phyloP scores from a whole-genome alignment of 305 asterid species.

The Solanum chacoense region DNA sequence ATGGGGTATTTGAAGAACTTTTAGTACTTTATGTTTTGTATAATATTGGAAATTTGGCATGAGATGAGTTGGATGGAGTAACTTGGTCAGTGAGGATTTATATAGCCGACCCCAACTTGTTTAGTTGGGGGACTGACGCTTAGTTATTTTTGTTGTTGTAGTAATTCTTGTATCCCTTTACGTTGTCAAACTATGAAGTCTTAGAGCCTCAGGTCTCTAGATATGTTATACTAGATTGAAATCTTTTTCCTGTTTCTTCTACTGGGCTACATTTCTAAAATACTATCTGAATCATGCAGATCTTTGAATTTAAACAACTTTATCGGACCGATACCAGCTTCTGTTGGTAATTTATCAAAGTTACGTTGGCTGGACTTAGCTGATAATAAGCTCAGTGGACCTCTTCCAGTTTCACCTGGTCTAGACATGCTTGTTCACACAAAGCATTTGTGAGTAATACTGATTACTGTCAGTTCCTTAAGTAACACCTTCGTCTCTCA shows the following conservation, averaged over 20 bases:
- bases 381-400: constrained; percentile 63
- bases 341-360: constrained; percentile 47
- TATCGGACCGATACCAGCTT: constrained; percentile 58
- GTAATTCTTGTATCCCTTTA: neutral
- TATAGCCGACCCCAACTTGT: neutral
- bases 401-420: constrained; percentile 81
- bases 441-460: constrained; percentile 57
- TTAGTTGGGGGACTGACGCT: too few species aligned
- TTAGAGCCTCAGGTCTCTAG: neutral
- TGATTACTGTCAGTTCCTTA: neutral
- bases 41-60: neutral
- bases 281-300: constrained; percentile 25
- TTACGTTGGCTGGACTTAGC: constrained; percentile 80
- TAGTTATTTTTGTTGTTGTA: neutral
- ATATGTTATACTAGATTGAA: neutral
- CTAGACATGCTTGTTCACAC: constrained; percentile 69
- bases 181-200: neutral
- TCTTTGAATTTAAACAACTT: constrained; percentile 63
- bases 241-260: neutral
- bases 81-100: neutral
- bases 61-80: neutral
- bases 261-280: neutral
- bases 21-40: neutral
- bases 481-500: neutral
- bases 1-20: neutral